Conservation (phyloP, 495 filamentous ascomycete genomes). For the Cudoniella acicularis region DNA sequence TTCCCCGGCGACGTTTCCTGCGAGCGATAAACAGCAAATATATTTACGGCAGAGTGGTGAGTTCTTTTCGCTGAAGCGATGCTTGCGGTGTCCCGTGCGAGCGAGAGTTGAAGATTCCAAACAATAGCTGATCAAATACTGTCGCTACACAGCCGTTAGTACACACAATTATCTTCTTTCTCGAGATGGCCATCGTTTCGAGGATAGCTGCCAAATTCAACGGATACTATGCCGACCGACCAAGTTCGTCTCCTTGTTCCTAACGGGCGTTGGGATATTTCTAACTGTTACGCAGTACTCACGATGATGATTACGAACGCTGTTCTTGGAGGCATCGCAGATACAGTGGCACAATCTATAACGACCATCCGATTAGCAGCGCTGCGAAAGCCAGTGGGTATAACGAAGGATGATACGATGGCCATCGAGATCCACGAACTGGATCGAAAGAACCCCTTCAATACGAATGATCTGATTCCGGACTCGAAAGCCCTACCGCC, state of each 20-base stretch:
- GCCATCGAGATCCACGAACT: conserved; percentile 89
- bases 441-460: conserved; percentile 75
- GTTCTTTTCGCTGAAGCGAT: conserved; percentile 30
- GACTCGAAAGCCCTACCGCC: conserved; percentile 60
- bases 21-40: conserved; percentile 71
- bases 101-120: conserved; percentile 19
- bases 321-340: conserved; percentile 86
- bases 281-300: conserved; percentile 54
- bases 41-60: conserved; percentile 76
- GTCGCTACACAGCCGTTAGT: conserved; percentile 66
- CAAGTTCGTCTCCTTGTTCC: conserved; percentile 49
- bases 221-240: conserved; percentile 82
- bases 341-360: conserved; percentile 92
- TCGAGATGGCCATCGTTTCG: conserved; percentile 82
- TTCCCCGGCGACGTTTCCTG: conserved; percentile 57
- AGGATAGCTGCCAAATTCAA: conserved; percentile 85
- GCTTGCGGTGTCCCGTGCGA: conserved; percentile 10
- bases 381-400: conserved; percentile 52
- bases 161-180: conserved; percentile 77
- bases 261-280: not conserved
- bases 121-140: conserved; percentile 21
- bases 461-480: conserved; percentile 63
- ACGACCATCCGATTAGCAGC: conserved; percentile 73
- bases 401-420: conserved; percentile 61
- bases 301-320: conserved; percentile 99